These are phyloP conservation scores for Kwoniella dendrophila DNA, from an alignment of 768 basidiomycete genomes.

Conservation along the genomic window DNA sequence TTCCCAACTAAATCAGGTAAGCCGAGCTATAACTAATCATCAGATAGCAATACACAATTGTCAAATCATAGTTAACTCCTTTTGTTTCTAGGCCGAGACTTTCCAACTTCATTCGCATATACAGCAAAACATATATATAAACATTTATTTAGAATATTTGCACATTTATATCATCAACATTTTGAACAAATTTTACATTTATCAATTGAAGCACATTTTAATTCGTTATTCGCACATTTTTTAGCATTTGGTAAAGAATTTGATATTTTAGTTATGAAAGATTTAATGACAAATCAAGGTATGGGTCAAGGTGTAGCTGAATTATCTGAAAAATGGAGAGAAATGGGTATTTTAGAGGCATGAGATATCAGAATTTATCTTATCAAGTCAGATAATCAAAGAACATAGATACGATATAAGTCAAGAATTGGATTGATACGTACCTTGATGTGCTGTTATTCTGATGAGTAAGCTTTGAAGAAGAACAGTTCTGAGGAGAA, in stretches of 20 bases:
- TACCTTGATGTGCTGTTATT: no score
- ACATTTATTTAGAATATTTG: constrained; percentile 95
- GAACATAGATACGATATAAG: neutral
- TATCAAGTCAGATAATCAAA: neutral
- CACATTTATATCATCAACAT: constrained; percentile 95
- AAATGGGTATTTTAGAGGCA: constrained; percentile 78
- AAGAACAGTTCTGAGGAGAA: no score
- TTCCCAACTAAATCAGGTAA: constrained; percentile 95
- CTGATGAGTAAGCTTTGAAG: no score
- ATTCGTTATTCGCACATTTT: constrained; percentile 97
- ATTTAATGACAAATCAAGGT: constrained; percentile 64
- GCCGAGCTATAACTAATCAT: constrained; percentile 34
- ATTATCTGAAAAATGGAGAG: constrained; percentile 87
- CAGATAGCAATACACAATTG: neutral
- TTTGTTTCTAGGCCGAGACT: constrained; percentile 69
- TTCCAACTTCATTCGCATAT: constrained; percentile 82
- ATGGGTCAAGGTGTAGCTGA: constrained; percentile 66
- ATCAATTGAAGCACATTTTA: constrained; percentile 86
- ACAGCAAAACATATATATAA: constrained; percentile 91
- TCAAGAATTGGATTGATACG: neutral
- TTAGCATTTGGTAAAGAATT: constrained; percentile 93
- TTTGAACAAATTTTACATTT: constrained; percentile 83
- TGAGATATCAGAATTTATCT: neutral
- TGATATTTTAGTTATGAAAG: constrained; percentile 83
- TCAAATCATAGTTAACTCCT: no score